Conservation (phyloP, 1,139 yeast species). For the Magnusiomyces ingens region DNA sequence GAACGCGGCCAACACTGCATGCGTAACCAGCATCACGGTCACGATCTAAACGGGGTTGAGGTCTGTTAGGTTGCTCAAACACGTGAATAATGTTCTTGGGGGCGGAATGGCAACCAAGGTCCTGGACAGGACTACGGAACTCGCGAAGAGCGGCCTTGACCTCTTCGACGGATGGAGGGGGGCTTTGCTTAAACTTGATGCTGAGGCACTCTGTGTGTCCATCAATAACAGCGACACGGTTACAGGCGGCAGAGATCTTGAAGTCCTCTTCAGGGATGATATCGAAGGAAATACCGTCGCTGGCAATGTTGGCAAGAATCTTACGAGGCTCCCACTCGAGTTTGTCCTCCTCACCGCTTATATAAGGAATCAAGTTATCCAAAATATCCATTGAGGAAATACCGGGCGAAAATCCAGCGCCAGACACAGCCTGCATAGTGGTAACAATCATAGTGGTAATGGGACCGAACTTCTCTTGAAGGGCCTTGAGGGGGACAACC, state of each 20-base stretch:
- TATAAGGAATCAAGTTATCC: slow-evolving; percentile 91
- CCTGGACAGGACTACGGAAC: slow-evolving; percentile 78
- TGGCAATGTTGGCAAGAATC: slow-evolving; percentile 67
- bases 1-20: slow-evolving; percentile 89
- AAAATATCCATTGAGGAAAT: slow-evolving; percentile 90
- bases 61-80: slow-evolving; percentile 85
- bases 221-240: slow-evolving; percentile 93
- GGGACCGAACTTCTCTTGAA: slow-evolving; percentile 84
- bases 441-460: slow-evolving; percentile 81
- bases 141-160: slow-evolving; percentile 63
- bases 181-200: slow-evolving; percentile 70
- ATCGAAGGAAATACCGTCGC: slow-evolving; percentile 42
- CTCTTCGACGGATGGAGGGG: slow-evolving; percentile 78
- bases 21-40: slow-evolving; percentile 93
- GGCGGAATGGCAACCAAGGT: slow-evolving; percentile 79
- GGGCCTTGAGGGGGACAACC: slow-evolving; percentile 92
- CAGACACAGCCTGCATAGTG: slow-evolving; percentile 94
- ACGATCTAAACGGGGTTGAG: slow-evolving; percentile 97
- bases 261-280: slow-evolving; percentile 63
- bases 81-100: slow-evolving; percentile 90
- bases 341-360: slow-evolving; percentile 96
- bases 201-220: slow-evolving; percentile 97
- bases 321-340: slow-evolving; percentile 98
- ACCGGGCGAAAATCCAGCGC: slow-evolving; percentile 98
- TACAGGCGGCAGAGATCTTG: slow-evolving; percentile 92